Conservation (phyloP, 148 eudicot species). For the Salicornia ramosissima region DNA sequence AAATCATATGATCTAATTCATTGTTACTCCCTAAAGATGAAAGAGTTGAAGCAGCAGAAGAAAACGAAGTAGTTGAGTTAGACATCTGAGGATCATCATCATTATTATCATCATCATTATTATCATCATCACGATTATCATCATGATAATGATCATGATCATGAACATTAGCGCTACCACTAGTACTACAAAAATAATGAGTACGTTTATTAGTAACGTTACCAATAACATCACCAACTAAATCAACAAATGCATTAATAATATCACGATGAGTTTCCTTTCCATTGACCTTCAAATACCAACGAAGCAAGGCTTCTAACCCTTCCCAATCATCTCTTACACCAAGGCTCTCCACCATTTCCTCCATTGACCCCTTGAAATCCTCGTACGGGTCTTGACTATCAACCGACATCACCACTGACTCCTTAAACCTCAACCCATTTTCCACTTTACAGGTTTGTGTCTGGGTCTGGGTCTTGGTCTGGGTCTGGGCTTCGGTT, state of each 20-base stretch:
- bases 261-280: constrained; percentile 58
- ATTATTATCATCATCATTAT: neutral
- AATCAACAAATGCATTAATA: constrained; percentile 68
- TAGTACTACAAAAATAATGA: neutral
- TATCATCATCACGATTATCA: too few species aligned
- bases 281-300: constrained; percentile 73
- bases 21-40: constrained; percentile 20
- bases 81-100: neutral
- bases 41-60: constrained; percentile 36
- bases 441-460: neutral
- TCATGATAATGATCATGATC: too few species aligned
- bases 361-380: constrained; percentile 79
- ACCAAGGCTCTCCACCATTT: constrained; percentile 70
- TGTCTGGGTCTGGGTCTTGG: too few species aligned
- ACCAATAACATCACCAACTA: constrained; percentile 28
- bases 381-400: constrained; percentile 39
- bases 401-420: constrained; percentile 22
- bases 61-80: constrained; percentile 17
- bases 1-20: constrained; percentile 3
- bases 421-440: neutral
- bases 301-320: constrained; percentile 62
- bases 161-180: neutral
- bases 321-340: constrained; percentile 56
- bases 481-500: neutral
- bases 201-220: constrained; percentile 2